Base-by-base conservation (phyloP, 805 yeast species). In the Hanseniaspora lindneri region DNA sequence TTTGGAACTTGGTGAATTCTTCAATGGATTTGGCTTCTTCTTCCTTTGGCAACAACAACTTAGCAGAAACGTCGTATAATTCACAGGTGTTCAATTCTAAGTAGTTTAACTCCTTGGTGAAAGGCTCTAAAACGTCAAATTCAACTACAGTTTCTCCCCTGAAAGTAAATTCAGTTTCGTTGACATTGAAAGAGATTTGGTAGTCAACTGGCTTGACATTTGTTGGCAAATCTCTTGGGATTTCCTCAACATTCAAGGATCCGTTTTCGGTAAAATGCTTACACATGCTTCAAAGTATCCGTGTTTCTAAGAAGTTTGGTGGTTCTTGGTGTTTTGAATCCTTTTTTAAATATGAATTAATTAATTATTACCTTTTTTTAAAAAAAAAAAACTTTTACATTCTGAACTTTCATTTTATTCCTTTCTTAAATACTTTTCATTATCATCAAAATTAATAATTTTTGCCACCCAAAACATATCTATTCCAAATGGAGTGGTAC, bases 181-280 rank as follows among this genome's bases (percentile, higher is more conserved):
- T 58, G 33, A 94, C 86, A 56, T 78, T 80, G 47, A 78, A 66
- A 17, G 77, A 71, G 29, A 92, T 62, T 48, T 77, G 74, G 61
- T 92, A 89, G 64, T 83, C 83, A 30, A 67, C 56, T 30, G 98
- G 96, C 51, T 72, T 72, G 52, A 87, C 81, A 47, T 73, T 68
- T 42, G 69, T 68, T 56, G 84, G 94, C 52, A 78, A 74, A 36
- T 46, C 49, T 39, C 49, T 46, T 44, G 48, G 48, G 37, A 44
- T 37, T 28, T 44, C 48, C 33, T 44, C 37, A 33, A 44, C 27
- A 24, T 44, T 44, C 11, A 37, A 36, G 24, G 42, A 36, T 3
- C 48, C 48, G 41, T 44, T 44, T 7, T 44, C 48, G 30, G 23
- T 44, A 23, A 44, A 44, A 33, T 44, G 48, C 37, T 44, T 19